A percentile compares a stretch with the other conserved stretches of the same genome.
Conservation (phyloP, 1,284 basidiomycete species). For the Pascua sp. region DNA sequence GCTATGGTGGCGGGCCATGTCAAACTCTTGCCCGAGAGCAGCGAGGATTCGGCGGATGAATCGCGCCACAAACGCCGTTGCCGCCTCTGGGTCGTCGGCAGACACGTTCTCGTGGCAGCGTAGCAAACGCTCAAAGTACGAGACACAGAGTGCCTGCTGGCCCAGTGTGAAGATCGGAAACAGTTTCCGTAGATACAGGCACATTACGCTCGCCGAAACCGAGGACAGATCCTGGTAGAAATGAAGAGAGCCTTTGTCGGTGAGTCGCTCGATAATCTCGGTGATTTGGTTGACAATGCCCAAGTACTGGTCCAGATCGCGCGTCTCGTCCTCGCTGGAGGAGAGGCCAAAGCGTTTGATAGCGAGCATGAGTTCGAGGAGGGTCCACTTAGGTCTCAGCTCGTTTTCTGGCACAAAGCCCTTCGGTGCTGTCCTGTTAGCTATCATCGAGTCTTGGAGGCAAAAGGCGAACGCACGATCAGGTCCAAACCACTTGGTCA, state of each 20-base stretch:
- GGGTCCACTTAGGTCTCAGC: slow-evolving; percentile 1
- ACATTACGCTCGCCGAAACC: not conserved
- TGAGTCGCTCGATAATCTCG: not conserved
- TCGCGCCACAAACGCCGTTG: too few relatives aligned
- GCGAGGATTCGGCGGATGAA: too few relatives aligned
- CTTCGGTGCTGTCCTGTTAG: not conserved
- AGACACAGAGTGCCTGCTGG: slow-evolving; percentile 25
- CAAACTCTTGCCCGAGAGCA: too few relatives aligned
- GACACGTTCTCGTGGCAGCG: too few relatives aligned
- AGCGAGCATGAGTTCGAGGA: slow-evolving; percentile 3
- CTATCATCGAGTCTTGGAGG: not conserved
- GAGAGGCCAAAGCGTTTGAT: not conserved
- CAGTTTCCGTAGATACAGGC: not conserved
- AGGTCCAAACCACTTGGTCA: too few relatives aligned
- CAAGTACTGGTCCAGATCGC: not conserved
- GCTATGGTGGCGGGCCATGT: too few relatives aligned
- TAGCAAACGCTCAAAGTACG: slow-evolving; percentile 19
- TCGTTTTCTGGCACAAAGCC: not conserved
- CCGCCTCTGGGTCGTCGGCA: too few relatives aligned
- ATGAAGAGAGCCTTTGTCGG: not conserved
- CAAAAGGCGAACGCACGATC: too few relatives aligned
- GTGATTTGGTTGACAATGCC: not conserved
- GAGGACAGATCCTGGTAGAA: not conserved
- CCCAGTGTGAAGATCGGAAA: not conserved
- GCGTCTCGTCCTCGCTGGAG: not conserved